phyloP scores from a whole-genome alignment of 2,329 filamentous ascomycete species.

The Lojkania enalia region DNA sequence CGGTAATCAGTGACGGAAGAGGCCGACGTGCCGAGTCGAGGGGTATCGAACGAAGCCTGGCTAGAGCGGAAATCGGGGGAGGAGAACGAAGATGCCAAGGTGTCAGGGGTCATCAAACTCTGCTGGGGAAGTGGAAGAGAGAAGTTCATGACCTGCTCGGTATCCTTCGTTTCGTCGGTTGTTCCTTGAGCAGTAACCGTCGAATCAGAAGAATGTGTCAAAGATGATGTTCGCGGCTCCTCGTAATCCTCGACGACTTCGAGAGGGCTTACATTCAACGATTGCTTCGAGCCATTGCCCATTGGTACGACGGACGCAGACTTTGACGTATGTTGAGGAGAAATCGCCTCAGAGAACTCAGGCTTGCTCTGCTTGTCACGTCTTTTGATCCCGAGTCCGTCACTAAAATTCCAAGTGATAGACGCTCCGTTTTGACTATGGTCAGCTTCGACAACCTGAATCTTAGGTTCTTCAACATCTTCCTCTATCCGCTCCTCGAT shows the following conservation, averaged over 20 bases:
- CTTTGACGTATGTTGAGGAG: slow-evolving; percentile 28
- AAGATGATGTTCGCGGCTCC: slow-evolving; percentile 53
- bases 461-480: slow-evolving; percentile 43
- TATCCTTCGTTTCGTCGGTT: slow-evolving; percentile 38
- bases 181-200: slow-evolving; percentile 46
- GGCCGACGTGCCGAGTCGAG: slow-evolving; percentile 73
- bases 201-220: slow-evolving; percentile 56
- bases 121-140: slow-evolving; percentile 44
- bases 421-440: slow-evolving; percentile 41
- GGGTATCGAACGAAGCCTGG: slow-evolving; percentile 69
- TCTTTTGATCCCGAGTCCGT: slow-evolving; percentile 43
- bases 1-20: slow-evolving; percentile 75
- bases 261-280: slow-evolving; percentile 37
- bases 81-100: slow-evolving; percentile 60
- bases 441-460: slow-evolving; percentile 53
- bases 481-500: slow-evolving; percentile 42
- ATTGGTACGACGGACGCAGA: slow-evolving; percentile 1
- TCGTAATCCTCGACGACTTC: slow-evolving; percentile 53
- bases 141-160: slow-evolving; percentile 42
- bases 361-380: slow-evolving; percentile 16
- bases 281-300: slow-evolving; percentile 14
- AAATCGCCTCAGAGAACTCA: slow-evolving; percentile 26
- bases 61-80: slow-evolving; percentile 66
- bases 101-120: slow-evolving; percentile 67
- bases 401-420: slow-evolving; percentile 51